Percentiles rank a stretch among this genome's conserved stretches.
Conservation (phyloP, 106 monocot species). For the Hemerocallis citrina region DNA sequence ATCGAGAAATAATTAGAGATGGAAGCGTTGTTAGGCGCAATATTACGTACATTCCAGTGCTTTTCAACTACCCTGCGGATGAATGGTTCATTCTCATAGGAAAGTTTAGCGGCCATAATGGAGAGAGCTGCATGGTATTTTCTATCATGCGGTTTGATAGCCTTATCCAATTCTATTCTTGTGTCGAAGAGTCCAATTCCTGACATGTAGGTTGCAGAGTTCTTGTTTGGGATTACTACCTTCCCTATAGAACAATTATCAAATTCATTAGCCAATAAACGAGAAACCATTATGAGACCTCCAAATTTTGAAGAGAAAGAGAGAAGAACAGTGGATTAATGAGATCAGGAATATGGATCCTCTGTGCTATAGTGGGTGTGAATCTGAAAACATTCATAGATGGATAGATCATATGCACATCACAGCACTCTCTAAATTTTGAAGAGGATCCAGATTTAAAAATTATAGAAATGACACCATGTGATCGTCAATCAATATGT, state of each 20-base stretch:
- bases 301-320: too few relatives aligned
- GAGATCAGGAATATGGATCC: too few relatives aligned
- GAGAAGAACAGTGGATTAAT: too few relatives aligned
- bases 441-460: too few relatives aligned
- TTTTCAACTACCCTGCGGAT: constrained; percentile 2
- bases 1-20: not conserved
- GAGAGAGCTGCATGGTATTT: constrained; percentile 31
- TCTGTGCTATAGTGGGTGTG: too few relatives aligned
- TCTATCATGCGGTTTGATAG: constrained; percentile 12
- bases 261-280: not conserved
- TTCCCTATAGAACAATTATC: constrained; percentile 24
- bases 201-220: constrained; percentile 24
- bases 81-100: constrained; percentile 13
- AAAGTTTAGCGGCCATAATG: constrained; percentile 15
- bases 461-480: too few relatives aligned
- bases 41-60: constrained; percentile 13
- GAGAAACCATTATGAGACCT: not conserved
- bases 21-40: too few relatives aligned
- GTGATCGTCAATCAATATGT: too few relatives aligned
- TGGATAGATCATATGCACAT: not conserved
- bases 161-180: constrained; percentile 35
- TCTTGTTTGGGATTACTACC: constrained; percentile 21
- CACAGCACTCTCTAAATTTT: not conserved
- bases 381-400: not conserved
- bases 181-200: constrained; percentile 34